Evolutionary conservation across 1,284 basidiomycete genomes (phyloP).

Genomic region (Melampsora abietis-canadensis): DNA sequence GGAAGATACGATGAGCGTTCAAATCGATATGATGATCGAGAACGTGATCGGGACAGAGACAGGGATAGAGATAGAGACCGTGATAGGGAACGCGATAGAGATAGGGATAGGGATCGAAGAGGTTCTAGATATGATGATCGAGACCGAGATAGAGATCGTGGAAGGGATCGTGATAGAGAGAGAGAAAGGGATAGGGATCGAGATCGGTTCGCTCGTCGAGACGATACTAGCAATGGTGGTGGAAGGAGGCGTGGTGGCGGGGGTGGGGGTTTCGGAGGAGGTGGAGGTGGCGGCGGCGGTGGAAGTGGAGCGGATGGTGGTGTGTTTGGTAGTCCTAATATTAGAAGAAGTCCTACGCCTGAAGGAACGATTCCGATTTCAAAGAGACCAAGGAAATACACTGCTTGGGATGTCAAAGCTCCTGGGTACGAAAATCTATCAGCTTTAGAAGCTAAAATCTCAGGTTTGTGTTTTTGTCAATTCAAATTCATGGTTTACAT

Average conservation of each 20-base stretch:
- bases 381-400: conserved; percentile 78
- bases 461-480: conserved; percentile 60
- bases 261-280: conserved; percentile 46
- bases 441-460: conserved; percentile 93
- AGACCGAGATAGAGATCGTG: conserved; percentile 50
- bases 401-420: conserved; percentile 92
- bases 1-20: conserved; percentile 53
- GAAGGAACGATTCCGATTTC: conserved; percentile 76
- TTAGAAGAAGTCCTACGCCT: conserved; percentile 83
- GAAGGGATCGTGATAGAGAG: conserved; percentile 52
- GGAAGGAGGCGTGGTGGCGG: conserved; percentile 53
- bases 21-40: conserved; percentile 48
- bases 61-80: conserved; percentile 49
- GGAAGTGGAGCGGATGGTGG: conserved; percentile 47
- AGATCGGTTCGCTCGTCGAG: conserved; percentile 46
- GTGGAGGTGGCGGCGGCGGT: conserved; percentile 52
- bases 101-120: conserved; percentile 46
- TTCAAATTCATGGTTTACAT: too few relatives aligned
- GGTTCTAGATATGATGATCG: conserved; percentile 48
- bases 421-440: conserved; percentile 92
- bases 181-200: conserved; percentile 46
- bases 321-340: conserved; percentile 62
- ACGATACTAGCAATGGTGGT: conserved; percentile 55
- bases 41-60: conserved; percentile 54
- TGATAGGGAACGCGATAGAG: conserved; percentile 48